Evolutionary conservation across 2,329 filamentous ascomycete genomes (phyloP).

Genomic region (Xylariomycetidae sp.): DNA sequence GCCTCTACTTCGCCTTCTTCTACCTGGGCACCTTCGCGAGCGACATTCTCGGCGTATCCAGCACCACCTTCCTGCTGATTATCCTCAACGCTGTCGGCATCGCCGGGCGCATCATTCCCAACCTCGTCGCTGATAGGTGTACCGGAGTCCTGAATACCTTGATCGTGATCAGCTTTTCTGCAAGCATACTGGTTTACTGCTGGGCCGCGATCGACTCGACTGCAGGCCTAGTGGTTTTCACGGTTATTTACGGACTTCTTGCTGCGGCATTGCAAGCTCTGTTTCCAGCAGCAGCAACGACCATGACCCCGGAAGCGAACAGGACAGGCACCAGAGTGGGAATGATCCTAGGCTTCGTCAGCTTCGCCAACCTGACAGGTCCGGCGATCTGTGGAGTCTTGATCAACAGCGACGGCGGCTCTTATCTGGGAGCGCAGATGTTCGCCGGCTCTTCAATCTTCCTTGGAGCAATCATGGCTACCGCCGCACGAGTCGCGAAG

Average conservation of each 20-base stretch:
- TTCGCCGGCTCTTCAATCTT: constrained; percentile 7
- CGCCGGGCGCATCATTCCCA: constrained; percentile 4
- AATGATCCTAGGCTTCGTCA: constrained; percentile 8
- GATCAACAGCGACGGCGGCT: constrained; percentile 2
- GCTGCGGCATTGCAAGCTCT: constrained; percentile 9
- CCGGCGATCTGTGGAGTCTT: constrained; percentile 7
- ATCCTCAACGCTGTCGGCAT: constrained; percentile 7
- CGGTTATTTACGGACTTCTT: constrained; percentile 6
- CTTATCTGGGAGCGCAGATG: constrained; percentile 6
- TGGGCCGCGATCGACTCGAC: constrained; percentile 3
- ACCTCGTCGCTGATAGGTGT: constrained; percentile 5
- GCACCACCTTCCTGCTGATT: constrained; percentile 4
- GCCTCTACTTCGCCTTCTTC: constrained; percentile 7
- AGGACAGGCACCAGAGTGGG: constrained; percentile 6
- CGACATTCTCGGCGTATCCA: constrained; percentile 3
- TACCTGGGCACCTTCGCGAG: constrained; percentile 4
- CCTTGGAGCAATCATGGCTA: constrained; percentile 4
- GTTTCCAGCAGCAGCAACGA: constrained; percentile 6
- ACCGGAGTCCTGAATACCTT: constrained; percentile 4
- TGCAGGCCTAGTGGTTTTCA: constrained; percentile 1
- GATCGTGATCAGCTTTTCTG: constrained; percentile 2
- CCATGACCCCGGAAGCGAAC: constrained; percentile 10
- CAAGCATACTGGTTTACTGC: constrained; percentile 4
- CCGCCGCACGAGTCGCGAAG: constrained; percentile 6
- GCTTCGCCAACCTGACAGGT: constrained; percentile 7